phyloP scores from a whole-genome alignment of 495 filamentous ascomycete species.

The Annulohypoxylon nitens region DNA sequence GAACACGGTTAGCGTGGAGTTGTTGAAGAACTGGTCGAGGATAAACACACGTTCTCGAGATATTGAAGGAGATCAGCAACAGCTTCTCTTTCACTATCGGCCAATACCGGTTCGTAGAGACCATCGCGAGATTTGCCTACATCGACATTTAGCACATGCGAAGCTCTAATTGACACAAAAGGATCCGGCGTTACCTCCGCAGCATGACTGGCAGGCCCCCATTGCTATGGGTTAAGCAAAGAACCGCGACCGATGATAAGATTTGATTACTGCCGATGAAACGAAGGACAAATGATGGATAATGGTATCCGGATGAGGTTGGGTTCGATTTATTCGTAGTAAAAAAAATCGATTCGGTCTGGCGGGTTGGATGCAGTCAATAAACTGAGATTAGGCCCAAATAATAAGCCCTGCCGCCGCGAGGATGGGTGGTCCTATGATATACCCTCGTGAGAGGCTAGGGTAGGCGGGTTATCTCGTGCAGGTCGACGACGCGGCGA shows the following conservation, averaged over 20 bases:
- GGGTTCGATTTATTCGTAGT: constrained; percentile 12
- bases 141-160: constrained; percentile 41
- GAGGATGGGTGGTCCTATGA: constrained; percentile 48
- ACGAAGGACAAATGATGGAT: constrained; percentile 15
- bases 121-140: constrained; percentile 89
- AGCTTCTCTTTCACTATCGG: constrained; percentile 96
- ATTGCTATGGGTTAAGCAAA: constrained; percentile 49
- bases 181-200: constrained; percentile 58
- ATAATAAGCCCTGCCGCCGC: constrained; percentile 35
- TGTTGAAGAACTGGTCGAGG: constrained; percentile 40
- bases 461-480: constrained; percentile 35
- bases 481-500: constrained; percentile 42
- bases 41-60: constrained; percentile 86
- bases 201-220: constrained; percentile 66
- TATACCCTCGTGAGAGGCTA: constrained; percentile 49
- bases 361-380: background rate
- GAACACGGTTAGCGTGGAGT: constrained; percentile 40
- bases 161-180: constrained; percentile 20
- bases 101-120: constrained; percentile 93
- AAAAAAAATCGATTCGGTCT: constrained; percentile 23
- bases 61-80: constrained; percentile 95
- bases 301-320: background rate
- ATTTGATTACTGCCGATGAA: constrained; percentile 24
- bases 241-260: constrained; percentile 43
- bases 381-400: constrained; percentile 29